Evolutionary conservation across 208 protist genomes (phyloP).

Genomic region (Trypanosoma scelopori): DNA sequence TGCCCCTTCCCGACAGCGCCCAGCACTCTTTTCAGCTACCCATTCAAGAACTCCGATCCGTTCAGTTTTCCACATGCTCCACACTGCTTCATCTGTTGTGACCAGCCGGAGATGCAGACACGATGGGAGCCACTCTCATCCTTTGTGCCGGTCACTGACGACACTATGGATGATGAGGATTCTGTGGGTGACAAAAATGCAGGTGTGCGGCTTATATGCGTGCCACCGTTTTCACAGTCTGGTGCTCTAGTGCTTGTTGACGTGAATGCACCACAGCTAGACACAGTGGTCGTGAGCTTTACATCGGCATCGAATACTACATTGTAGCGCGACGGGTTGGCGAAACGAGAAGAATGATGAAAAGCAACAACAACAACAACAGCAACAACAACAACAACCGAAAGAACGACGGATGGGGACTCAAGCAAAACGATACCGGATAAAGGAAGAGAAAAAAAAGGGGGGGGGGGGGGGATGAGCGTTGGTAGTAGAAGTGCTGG

Average conservation of each 20-base stretch:
- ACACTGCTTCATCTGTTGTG: conserved; percentile 87
- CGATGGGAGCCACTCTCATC: conserved; percentile 45
- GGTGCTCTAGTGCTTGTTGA: conserved; percentile 76
- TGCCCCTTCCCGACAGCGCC: conserved; percentile 90
- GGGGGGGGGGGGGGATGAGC: too few relatives aligned
- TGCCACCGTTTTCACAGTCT: conserved; percentile 67
- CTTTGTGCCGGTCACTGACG: conserved; percentile 1
- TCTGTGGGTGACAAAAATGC: conserved; percentile 22
- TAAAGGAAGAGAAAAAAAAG: too few relatives aligned
- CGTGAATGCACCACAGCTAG: conserved; percentile 66
- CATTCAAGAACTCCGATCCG: conserved; percentile 81
- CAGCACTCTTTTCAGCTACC: conserved; percentile 92
- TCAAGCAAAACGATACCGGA: too few relatives aligned
- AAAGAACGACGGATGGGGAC: too few relatives aligned
- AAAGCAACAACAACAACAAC: neutral
- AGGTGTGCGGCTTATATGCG: conserved; percentile 73
- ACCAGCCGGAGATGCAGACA: conserved; percentile 78
- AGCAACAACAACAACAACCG: too few relatives aligned
- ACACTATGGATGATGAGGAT: conserved; percentile 12
- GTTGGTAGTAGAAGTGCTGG: too few relatives aligned
- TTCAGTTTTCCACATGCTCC: conserved; percentile 78
- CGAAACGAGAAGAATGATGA: conserved; percentile 1
- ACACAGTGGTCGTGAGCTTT: conserved; percentile 41
- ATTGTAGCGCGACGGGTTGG: neutral
- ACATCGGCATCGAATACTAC: neutral